These are phyloP conservation scores for Alternaria sp. DNA, from an alignment of 2,329 filamentous ascomycete species.

Conservation along the genomic window DNA sequence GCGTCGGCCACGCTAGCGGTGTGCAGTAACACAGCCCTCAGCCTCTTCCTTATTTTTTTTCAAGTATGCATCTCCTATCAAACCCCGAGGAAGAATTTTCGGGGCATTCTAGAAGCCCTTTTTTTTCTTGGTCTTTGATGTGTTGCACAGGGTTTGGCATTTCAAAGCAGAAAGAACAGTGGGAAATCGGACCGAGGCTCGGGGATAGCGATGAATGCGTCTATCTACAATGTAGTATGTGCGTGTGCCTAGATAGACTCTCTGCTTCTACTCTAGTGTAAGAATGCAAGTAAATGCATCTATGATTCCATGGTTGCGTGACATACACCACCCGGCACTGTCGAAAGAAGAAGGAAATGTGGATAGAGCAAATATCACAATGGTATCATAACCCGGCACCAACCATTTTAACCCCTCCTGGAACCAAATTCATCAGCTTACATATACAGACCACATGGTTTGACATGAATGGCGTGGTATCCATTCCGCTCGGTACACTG, in stretches of 20 bases:
- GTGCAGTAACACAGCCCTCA: neutral
- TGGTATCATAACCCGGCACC: neutral
- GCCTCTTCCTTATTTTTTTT: neutral
- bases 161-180: neutral
- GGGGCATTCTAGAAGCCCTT: neutral
- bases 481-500: neutral
- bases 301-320: constrained; percentile 1
- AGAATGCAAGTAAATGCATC: neutral
- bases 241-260: neutral
- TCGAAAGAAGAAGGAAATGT: neutral
- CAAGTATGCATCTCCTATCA: neutral
- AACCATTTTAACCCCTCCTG: neutral
- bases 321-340: neutral
- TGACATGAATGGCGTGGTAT: neutral
- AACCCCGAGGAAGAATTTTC: neutral
- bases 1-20: neutral
- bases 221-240: neutral
- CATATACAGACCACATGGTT: neutral
- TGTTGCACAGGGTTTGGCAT: neutral
- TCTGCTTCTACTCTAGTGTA: neutral
- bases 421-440: neutral
- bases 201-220: neutral
- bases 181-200: neutral
- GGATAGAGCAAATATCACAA: neutral
- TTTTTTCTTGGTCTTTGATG: neutral